Conservation (phyloP, 805 yeast species). For the Hanseniaspora vineae region DNA sequence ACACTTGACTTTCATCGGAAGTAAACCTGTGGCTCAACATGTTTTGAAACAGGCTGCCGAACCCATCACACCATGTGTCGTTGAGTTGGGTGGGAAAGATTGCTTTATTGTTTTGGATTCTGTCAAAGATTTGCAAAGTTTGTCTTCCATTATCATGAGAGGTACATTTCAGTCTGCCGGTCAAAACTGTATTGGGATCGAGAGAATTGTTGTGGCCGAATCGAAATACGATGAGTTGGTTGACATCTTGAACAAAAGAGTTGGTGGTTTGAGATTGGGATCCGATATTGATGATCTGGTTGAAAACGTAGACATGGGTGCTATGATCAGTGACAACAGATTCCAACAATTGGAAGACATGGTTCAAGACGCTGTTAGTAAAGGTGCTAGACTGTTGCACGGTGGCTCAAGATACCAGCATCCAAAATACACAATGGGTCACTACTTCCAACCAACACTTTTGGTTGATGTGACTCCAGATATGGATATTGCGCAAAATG, state of each 20-base stretch:
- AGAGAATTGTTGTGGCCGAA: constrained; percentile 76
- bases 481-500: constrained; percentile 76
- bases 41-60: constrained; percentile 76
- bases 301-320: constrained; percentile 92
- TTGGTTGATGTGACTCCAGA: constrained; percentile 65
- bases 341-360: constrained; percentile 55
- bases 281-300: constrained; percentile 79
- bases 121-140: constrained; percentile 38
- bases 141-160: constrained; percentile 76
- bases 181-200: constrained; percentile 96
- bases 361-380: constrained; percentile 56
- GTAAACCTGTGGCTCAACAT: constrained; percentile 85
- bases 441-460: constrained; percentile 83
- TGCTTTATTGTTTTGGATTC: constrained; percentile 81
- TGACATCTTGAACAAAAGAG: constrained; percentile 40
- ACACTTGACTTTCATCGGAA: constrained; percentile 92
- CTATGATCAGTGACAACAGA: constrained; percentile 72
- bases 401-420: constrained; percentile 79
- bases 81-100: constrained; percentile 95
- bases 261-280: constrained; percentile 60
- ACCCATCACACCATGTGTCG: constrained; percentile 86
- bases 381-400: constrained; percentile 66
- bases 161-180: constrained; percentile 97
- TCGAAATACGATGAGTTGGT: constrained; percentile 53
- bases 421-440: constrained; percentile 93